A percentile compares a stretch with the other conserved stretches of the same genome.
Evolutionary conservation across 768 basidiomycete species (phyloP).

Genomic region (Chalciporus pseudorubinellus): DNA sequence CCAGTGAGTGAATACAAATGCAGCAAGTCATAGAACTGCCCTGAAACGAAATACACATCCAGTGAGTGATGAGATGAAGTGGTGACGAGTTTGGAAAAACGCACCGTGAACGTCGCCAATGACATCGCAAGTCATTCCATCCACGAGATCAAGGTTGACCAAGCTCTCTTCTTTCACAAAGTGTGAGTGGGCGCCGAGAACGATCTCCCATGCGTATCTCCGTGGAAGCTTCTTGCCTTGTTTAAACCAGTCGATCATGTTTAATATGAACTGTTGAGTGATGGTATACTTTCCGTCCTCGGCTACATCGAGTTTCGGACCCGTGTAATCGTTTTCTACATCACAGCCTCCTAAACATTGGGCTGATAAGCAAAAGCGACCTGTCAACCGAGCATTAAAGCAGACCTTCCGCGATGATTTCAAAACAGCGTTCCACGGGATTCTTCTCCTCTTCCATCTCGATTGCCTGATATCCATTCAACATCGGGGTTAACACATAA

Average conservation of each 20-base stretch:
- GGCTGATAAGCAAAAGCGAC: conserved; percentile 6
- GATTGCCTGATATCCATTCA: conserved; percentile 51
- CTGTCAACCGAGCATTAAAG: neutral
- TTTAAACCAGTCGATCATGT: conserved; percentile 92
- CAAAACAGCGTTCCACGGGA: conserved; percentile 68
- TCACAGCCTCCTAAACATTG: conserved; percentile 65
- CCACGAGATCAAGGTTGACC: conserved; percentile 69
- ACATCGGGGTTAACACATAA: too few species aligned
- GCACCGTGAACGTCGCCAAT: conserved; percentile 95
- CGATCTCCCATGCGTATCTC: conserved; percentile 94
- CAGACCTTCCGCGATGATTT: conserved; percentile 78
- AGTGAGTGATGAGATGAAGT: neutral
- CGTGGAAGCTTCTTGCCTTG: conserved; percentile 88
- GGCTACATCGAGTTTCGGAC: conserved; percentile 63
- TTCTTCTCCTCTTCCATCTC: conserved; percentile 87
- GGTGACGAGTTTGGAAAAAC: conserved; percentile 14
- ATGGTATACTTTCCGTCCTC: conserved; percentile 71
- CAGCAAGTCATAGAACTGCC: conserved; percentile 93
- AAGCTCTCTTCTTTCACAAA: conserved; percentile 79
- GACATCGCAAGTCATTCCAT: conserved; percentile 84
- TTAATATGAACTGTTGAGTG: conserved; percentile 72
- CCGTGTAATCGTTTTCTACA: conserved; percentile 67
- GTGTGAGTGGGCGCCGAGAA: conserved; percentile 76
- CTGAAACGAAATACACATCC: conserved; percentile 37
- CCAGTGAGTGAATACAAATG: conserved; percentile 86